Evolutionary conservation across 108 stramenopile species (phyloP).

Genomic region (Cyclotella baltica): DNA sequence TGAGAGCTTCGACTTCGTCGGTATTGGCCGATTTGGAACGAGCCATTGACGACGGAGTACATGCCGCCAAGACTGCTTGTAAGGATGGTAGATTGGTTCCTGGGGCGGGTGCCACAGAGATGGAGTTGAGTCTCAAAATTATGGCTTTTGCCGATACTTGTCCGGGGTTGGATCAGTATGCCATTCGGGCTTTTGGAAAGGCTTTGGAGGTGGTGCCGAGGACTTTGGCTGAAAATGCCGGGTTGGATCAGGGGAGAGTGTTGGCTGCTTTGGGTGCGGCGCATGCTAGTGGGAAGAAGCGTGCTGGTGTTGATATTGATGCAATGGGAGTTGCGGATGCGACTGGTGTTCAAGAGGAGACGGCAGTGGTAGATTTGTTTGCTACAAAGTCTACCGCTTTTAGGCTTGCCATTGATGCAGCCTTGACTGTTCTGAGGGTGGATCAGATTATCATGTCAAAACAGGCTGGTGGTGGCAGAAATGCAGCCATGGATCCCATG

Average conservation of each 20-base stretch:
- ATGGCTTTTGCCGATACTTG: conserved; percentile 84
- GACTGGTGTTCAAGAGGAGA: conserved; percentile 67
- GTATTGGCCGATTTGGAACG: conserved; percentile 97
- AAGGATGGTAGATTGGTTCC: conserved; percentile 92
- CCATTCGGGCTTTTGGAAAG: conserved; percentile 97
- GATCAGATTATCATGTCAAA: conserved; percentile 99
- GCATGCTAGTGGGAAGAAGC: conserved; percentile 85
- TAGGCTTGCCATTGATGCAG: conserved; percentile 95
- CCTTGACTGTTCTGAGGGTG: conserved; percentile 94
- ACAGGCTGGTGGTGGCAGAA: conserved; percentile 85
- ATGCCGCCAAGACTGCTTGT: conserved; percentile 88
- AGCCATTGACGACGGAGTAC: conserved; percentile 96
- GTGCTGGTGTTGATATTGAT: conserved; percentile 89
- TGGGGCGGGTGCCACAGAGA: conserved; percentile 96
- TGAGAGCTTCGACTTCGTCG: conserved; percentile 93
- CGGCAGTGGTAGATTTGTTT: conserved; percentile 80
- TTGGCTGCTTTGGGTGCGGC: conserved; percentile 90
- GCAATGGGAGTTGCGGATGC: conserved; percentile 53
- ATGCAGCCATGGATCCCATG: conserved; percentile 24
- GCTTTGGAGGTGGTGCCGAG: conserved; percentile 96
- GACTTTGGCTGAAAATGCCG: conserved; percentile 96
- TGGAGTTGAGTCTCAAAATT: conserved; percentile 88
- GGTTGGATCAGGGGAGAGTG: conserved; percentile 87
- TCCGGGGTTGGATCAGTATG: conserved; percentile 98
- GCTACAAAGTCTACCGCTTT: conserved; percentile 90